A percentile compares a stretch with the other conserved stretches of the same genome.
Conservation (phyloP, 1,284 basidiomycete species). For the Limonomyces culmigenus region DNA sequence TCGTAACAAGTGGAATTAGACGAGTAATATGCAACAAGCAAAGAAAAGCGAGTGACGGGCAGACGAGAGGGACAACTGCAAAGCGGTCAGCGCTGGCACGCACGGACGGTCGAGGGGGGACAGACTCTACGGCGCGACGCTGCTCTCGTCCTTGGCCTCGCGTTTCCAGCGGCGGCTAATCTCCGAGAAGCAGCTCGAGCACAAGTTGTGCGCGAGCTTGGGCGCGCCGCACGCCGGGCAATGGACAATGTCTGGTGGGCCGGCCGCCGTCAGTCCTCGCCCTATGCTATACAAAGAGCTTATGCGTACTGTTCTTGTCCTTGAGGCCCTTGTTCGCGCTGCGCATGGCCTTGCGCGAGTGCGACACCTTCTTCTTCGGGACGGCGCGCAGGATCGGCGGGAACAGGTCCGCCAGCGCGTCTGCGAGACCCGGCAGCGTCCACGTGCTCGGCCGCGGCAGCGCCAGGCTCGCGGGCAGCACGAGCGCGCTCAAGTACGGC, state of each 20-base stretch:
- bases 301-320: slow-evolving; percentile 73
- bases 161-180: slow-evolving; percentile 55
- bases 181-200: slow-evolving; percentile 70
- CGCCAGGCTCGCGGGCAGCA: too few relatives aligned
- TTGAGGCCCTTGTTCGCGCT: slow-evolving; percentile 89
- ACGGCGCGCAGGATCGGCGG: slow-evolving; percentile 84
- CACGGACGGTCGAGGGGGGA: too few relatives aligned
- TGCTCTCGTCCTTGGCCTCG: slow-evolving; percentile 15
- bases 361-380: slow-evolving; percentile 89
- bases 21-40: too few relatives aligned
- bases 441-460: too few relatives aligned
- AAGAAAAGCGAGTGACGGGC: too few relatives aligned
- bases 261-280: background rate
- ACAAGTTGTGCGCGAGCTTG: slow-evolving; percentile 84
- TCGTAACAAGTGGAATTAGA: too few relatives aligned
- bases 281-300: slow-evolving; percentile 6
- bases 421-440: slow-evolving; percentile 32
- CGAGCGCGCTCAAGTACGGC: slow-evolving; percentile 15
- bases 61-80: too few relatives aligned
- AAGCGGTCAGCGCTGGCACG: too few relatives aligned
- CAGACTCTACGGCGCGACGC: too few relatives aligned
- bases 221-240: slow-evolving; percentile 85
- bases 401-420: slow-evolving; percentile 64
- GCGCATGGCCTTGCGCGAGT: slow-evolving; percentile 91
- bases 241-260: slow-evolving; percentile 83